Evolutionary conservation across 1,139 yeast species (phyloP).

Genomic region (Blastobotrys buckinghamii): DNA sequence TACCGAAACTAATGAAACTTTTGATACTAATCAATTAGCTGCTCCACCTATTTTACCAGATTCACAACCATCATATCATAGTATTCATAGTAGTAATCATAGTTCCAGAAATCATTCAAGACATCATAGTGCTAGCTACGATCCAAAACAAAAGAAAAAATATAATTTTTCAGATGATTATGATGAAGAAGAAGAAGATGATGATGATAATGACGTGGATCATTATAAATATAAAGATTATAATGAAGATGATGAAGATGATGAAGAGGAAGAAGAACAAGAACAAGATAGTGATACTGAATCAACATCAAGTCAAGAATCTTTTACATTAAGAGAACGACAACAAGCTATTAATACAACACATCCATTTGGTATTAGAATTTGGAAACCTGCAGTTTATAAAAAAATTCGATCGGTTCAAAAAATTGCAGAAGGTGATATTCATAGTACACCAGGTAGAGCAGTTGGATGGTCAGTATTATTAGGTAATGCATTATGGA

Average conservation of each 20-base stretch:
- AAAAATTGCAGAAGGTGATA: slow-evolving; percentile 85
- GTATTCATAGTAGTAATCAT: too few relatives aligned
- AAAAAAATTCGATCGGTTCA: slow-evolving; percentile 91
- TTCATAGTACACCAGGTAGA: slow-evolving; percentile 66
- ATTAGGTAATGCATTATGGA: slow-evolving; percentile 74
- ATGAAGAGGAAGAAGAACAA: slow-evolving; percentile 15
- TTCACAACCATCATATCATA: not conserved
- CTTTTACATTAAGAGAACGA: slow-evolving; percentile 84
- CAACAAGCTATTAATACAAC: slow-evolving; percentile 95
- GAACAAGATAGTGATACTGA: slow-evolving; percentile 28
- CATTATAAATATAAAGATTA: slow-evolving; percentile 3
- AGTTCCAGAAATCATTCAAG: not conserved
- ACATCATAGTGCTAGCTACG: not conserved
- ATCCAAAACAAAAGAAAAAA: not conserved
- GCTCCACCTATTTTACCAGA: not conserved
- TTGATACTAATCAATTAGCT: not conserved
- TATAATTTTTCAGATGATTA: slow-evolving; percentile 6
- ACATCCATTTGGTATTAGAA: slow-evolving; percentile 96
- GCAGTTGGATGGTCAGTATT: slow-evolving; percentile 57
- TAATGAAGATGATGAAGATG: slow-evolving; percentile 12
- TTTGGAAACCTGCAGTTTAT: slow-evolving; percentile 97
- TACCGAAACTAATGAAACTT: not conserved
- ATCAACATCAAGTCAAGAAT: slow-evolving; percentile 50
- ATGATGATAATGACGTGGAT: too few relatives aligned
- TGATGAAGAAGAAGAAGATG: slow-evolving; percentile 9